phyloP scores from a whole-genome alignment of 257 asterid species.

The Salvia rosmarinus region DNA sequence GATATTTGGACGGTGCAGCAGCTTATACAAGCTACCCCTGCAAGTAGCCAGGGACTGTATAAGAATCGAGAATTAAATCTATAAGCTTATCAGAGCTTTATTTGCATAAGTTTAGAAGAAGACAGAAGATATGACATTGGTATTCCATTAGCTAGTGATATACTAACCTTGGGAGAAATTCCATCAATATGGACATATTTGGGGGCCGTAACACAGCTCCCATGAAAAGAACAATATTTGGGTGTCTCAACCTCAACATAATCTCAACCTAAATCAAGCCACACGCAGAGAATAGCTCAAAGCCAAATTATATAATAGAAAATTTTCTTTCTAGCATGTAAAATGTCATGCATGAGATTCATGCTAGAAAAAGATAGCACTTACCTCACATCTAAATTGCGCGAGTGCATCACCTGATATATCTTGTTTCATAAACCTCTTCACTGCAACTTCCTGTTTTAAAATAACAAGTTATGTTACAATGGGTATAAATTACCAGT shows the following conservation, averaged over 20 bases:
- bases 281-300: conserved; percentile 29
- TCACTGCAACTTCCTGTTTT: conserved; percentile 96
- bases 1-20: conserved; percentile 78
- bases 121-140: conserved; percentile 6
- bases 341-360: conserved; percentile 6
- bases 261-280: conserved; percentile 74
- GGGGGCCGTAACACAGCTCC: conserved; percentile 98
- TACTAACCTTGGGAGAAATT: conserved; percentile 47
- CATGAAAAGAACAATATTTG: conserved; percentile 97
- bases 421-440: conserved; percentile 96
- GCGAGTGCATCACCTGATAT: conserved; percentile 89
- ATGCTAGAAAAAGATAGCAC: conserved; percentile 25
- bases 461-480: conserved; percentile 23
- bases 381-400: conserved; percentile 89
- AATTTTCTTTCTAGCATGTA: conserved; percentile 14
- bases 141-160: background rate
- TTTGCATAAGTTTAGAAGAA: background rate
- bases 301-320: background rate
- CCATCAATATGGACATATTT: conserved; percentile 90
- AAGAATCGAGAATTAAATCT: conserved; percentile 10
- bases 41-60: conserved; percentile 37
- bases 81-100: background rate
- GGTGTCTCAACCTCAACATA: conserved; percentile 97
- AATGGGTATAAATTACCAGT: conserved; percentile 1
- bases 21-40: conserved; percentile 97